These are phyloP conservation scores for Phylloporus sp. DNA, from an alignment of 768 basidiomycete species.

Conservation along the genomic window DNA sequence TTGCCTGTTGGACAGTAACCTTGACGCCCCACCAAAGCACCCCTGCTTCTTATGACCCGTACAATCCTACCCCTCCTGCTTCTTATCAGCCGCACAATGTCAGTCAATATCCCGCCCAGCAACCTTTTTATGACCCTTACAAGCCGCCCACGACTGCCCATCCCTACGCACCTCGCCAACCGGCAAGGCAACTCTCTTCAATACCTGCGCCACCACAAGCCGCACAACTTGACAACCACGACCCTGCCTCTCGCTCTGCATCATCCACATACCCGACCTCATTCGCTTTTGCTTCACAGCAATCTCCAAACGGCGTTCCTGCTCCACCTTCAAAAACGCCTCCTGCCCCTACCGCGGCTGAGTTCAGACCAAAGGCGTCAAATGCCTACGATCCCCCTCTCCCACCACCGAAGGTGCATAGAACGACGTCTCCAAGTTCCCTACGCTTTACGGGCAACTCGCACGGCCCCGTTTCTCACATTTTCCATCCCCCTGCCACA, in stretches of 20 bases:
- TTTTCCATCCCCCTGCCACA: conserved; percentile 6
- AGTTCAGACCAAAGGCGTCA: conserved; percentile 58
- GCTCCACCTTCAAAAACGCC: conserved; percentile 29
- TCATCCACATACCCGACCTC: conserved; percentile 24
- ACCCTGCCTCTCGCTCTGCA: conserved; percentile 19
- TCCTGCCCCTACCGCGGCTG: conserved; percentile 36
- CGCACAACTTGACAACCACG: conserved; percentile 33
- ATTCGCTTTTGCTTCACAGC: conserved; percentile 9
- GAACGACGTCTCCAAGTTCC: conserved; percentile 23
- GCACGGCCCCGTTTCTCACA: conserved; percentile 11
- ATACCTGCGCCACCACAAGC: conserved; percentile 19
- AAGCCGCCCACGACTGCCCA: conserved; percentile 22
- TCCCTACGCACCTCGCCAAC: conserved; percentile 20
- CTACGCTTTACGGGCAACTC: conserved; percentile 19
- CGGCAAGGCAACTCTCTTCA: conserved; percentile 7
- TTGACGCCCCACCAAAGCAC: conserved; percentile 10
- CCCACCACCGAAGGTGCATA: conserved; percentile 40
- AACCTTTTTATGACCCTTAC: conserved; percentile 34
- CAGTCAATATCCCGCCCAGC: conserved; percentile 15
- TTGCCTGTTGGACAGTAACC: conserved; percentile 8
- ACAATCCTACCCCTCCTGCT: conserved; percentile 17
- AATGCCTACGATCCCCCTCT: conserved; percentile 81
- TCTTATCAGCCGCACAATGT: conserved; percentile 14
- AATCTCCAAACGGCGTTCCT: conserved; percentile 19
- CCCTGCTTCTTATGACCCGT: conserved; percentile 23